Evolutionary conservation across 805 yeast genomes (phyloP).

Genomic region (Metschnikowia matae): DNA sequence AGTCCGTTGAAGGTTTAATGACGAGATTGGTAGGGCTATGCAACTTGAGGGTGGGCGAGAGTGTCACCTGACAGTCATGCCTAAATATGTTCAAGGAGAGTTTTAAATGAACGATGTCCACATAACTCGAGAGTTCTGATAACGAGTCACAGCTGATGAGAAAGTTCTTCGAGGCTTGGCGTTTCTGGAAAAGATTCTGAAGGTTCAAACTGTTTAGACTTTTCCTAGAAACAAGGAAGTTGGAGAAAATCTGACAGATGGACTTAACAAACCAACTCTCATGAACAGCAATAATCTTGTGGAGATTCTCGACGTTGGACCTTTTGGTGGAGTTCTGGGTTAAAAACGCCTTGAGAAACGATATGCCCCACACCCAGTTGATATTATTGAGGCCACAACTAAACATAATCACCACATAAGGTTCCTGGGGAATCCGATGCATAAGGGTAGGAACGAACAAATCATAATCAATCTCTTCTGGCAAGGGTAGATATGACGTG

Average conservation of each 20-base stretch:
- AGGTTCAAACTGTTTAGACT: constrained; percentile 24
- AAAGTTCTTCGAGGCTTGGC: constrained; percentile 11
- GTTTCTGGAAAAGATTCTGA: constrained; percentile 21
- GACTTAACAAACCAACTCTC: constrained; percentile 88
- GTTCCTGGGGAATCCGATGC: constrained; percentile 52
- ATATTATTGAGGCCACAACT: constrained; percentile 74
- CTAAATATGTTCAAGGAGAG: constrained; percentile 73
- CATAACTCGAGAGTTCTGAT: constrained; percentile 50
- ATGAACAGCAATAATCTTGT: constrained; percentile 74
- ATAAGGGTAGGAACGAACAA: constrained; percentile 57
- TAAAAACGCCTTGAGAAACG: constrained; percentile 53
- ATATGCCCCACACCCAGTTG: constrained; percentile 67
- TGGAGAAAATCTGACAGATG: constrained; percentile 64
- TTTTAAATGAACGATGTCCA: constrained; percentile 75
- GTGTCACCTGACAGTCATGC: constrained; percentile 48
- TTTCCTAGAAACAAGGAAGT: constrained; percentile 43
- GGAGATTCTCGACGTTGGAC: constrained; percentile 46
- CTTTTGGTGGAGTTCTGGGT: constrained; percentile 39
- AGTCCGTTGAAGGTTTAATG: constrained; percentile 20
- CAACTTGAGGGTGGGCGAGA: constrained; percentile 12
- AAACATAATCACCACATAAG: constrained; percentile 68
- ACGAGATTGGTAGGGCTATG: constrained; percentile 16
- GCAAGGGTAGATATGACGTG: constrained; percentile 71
- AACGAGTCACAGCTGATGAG: constrained; percentile 25
- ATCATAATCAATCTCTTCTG: constrained; percentile 41